These are phyloP conservation scores for Diaporthe caulivora DNA, from an alignment of 2,329 filamentous ascomycete genomes.

Conservation along the genomic window DNA sequence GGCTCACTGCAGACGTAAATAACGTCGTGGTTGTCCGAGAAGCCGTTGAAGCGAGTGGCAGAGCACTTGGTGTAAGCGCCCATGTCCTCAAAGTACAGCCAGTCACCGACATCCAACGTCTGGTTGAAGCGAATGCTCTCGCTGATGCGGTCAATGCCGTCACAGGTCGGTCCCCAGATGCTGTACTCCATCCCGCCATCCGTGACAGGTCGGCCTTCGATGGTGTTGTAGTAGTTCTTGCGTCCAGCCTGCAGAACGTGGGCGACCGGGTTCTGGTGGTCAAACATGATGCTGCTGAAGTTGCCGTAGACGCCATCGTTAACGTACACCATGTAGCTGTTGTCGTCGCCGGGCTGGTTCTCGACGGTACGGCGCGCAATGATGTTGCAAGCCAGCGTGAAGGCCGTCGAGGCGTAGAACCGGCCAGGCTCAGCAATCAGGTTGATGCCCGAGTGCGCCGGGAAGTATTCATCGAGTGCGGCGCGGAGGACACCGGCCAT, in stretches of 20 bases:
- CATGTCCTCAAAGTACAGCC: conserved; percentile 99
- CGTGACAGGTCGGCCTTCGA: conserved; percentile 60
- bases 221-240: conserved; percentile 69
- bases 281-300: conserved; percentile 99
- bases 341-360: conserved; percentile 70
- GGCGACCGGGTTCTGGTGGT: conserved; percentile 92
- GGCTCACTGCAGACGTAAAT: conserved; percentile 96
- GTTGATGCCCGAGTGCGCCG: conserved; percentile 75
- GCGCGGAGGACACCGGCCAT: conserved; percentile 86
- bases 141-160: conserved; percentile 95
- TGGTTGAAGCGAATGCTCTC: conserved; percentile 82
- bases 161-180: conserved; percentile 97
- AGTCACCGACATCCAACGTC: conserved; percentile 90
- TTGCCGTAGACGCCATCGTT: conserved; percentile 99
- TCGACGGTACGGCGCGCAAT: conserved; percentile 93
- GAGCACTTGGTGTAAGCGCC: conserved; percentile 99
- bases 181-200: conserved; percentile 79
- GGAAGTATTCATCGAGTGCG: conserved; percentile 90
- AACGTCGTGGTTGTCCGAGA: conserved; percentile 90
- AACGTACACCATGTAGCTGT: conserved; percentile 95
- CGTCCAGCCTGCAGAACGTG: conserved; percentile 78
- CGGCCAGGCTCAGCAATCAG: conserved; percentile 97
- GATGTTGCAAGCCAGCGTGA: conserved; percentile 94
- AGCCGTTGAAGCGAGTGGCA: conserved; percentile 97
- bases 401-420: conserved; percentile 94